Base-by-base conservation (phyloP, 179 eudicot genomes). In the Patellifolia procumbens region DNA sequence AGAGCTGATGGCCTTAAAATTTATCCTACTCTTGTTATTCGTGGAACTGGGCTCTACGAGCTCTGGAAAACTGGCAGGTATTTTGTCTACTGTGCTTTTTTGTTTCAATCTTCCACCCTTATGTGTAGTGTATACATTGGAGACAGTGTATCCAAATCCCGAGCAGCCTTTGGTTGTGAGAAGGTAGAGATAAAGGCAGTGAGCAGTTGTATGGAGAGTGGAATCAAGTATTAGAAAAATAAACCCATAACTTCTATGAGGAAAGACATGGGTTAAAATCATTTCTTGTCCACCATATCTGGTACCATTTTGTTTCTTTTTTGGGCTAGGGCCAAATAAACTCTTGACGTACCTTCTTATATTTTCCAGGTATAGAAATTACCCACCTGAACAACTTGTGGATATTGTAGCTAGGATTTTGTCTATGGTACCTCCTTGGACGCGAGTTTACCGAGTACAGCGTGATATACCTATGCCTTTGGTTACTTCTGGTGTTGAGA, bases 21-120 rank as follows among this genome's bases (percentile, higher is more conserved):
- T n/a, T 95, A 95, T 87, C 99, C 99, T 22, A 95, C 99, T 1
- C 92, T 95, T 81, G 99, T 95, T 26, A 95, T 95, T 78, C 97
- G 99, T 82, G 99, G 99, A 81, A 95, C 99, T 80, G 99, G 99
- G 28, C 97, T 95, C 60, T 95, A 95, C 79, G 99, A 95, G 87
- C 93, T 95, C 31, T 95, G 99, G 99, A 95, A 95, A 84, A 93
- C 99, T 76, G 99, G 99, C 89, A 93, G 97, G 99, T 95, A 83
- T 64, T 42, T n/a, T 74, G 31, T 83, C 53, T 22, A 28, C 46
- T 61, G 5, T 46, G 11, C 24, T 5, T 51, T 2, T 49, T 46
- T 3, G 26, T 82, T 28, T 45, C 28, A 29, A n/a, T 49, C 31
- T 61, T 45, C 65, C 42, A 59, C 9, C 48, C 20, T 52, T 45